Conservation (phyloP, 2,329 filamentous ascomycete genomes). For the Shiraia sp. region DNA sequence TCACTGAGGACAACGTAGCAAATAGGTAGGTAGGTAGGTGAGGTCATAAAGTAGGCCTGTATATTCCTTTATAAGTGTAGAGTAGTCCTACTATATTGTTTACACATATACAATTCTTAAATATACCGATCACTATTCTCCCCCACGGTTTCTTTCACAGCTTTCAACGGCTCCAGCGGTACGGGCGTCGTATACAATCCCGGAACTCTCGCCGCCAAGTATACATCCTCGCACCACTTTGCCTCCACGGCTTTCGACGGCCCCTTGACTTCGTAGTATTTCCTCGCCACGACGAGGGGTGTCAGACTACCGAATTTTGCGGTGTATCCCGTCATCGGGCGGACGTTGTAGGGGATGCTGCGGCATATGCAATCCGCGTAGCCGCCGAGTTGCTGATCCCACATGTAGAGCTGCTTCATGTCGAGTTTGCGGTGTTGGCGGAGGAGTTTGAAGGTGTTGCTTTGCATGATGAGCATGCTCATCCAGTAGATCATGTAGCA, state of each 20-base stretch:
- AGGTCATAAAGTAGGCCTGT: too few species aligned
- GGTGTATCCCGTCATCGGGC: constrained; percentile 32
- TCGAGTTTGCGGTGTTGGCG: constrained; percentile 29
- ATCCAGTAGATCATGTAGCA: constrained; percentile 44
- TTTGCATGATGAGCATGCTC: constrained; percentile 41
- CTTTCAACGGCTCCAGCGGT: constrained; percentile 30
- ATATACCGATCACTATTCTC: constrained; percentile 24
- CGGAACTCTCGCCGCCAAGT: constrained; percentile 32
- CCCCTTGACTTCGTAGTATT: constrained; percentile 37
- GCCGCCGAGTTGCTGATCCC: constrained; percentile 35
- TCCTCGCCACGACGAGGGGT: constrained; percentile 40
- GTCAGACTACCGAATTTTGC: constrained; percentile 40
- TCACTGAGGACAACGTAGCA: too few species aligned
- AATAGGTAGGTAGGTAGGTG: too few species aligned
- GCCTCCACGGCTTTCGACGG: constrained; percentile 23
- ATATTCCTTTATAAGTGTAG: too few species aligned
- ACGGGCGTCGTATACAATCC: constrained; percentile 34
- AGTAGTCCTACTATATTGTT: too few species aligned
- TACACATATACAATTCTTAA: constrained; percentile 3
- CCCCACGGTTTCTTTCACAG: constrained; percentile 30
- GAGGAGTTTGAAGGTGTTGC: constrained; percentile 38
- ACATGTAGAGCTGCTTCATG: constrained; percentile 34
- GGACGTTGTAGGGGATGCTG: constrained; percentile 37
- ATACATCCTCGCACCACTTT: constrained; percentile 37
- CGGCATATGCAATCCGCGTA: constrained; percentile 40